Conservation (phyloP, 805 yeast genomes). For the Pichia cabralensis region DNA sequence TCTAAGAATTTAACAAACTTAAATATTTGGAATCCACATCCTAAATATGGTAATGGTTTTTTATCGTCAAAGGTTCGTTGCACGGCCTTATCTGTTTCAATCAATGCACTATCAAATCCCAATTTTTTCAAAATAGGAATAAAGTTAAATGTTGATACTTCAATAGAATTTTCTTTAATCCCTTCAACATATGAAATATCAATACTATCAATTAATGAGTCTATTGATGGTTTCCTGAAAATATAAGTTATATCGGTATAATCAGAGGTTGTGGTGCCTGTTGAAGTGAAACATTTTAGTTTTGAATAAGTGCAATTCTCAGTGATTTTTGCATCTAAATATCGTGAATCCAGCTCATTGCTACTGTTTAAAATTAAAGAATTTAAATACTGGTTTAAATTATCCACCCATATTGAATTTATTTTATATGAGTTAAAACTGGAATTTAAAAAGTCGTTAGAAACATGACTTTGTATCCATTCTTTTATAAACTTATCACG, state of each 20-base stretch:
- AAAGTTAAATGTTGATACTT: no score
- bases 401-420: constrained; percentile 2
- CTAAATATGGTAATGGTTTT: constrained; percentile 2
- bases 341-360: background rate
- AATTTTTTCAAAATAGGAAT: background rate
- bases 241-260: background rate
- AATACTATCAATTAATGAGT: background rate
- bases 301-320: constrained; percentile 2
- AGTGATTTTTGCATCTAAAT: background rate
- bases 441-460: constrained; percentile 1
- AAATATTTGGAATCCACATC: constrained; percentile 7
- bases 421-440: background rate
- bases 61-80: constrained; percentile 6
- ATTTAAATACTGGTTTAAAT: background rate
- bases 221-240: background rate
- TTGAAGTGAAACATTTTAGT: constrained; percentile 3
- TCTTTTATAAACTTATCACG: background rate
- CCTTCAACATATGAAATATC: constrained; percentile 3
- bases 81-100: background rate
- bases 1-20: constrained; percentile 4
- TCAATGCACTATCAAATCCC: constrained; percentile 2
- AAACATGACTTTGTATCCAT: constrained; percentile 4
- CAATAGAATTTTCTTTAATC: background rate
- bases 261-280: background rate
- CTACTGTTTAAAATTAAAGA: background rate